Conservation (phyloP, 805 yeast genomes). For the Candida andamanensis region DNA sequence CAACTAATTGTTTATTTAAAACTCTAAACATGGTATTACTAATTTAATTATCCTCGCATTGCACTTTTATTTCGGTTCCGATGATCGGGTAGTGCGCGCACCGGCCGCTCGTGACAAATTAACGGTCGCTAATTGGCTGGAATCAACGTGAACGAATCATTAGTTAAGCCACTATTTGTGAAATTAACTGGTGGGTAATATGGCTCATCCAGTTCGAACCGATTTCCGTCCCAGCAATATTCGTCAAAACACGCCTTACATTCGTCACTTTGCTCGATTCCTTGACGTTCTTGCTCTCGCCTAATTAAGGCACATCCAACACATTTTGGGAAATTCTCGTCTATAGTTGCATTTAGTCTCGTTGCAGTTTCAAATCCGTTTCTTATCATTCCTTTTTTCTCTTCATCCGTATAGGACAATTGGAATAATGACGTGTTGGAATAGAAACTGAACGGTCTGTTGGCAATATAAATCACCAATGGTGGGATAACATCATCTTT, state of each 20-base stretch:
- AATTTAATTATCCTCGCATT: too few species aligned
- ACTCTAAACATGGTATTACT: too few species aligned
- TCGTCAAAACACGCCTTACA: constrained; percentile 31
- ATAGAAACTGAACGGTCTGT: constrained; percentile 28
- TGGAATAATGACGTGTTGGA: constrained; percentile 32
- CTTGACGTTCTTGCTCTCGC: constrained; percentile 37
- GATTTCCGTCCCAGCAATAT: constrained; percentile 39
- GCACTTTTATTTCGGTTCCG: too few species aligned
- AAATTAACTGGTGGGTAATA: constrained; percentile 23
- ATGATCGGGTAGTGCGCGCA: too few species aligned
- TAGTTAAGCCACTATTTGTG: constrained; percentile 25
- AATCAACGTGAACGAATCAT: constrained; percentile 12
- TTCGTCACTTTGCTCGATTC: constrained; percentile 29
- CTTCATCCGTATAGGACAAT: constrained; percentile 28
- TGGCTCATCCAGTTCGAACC: constrained; percentile 7
- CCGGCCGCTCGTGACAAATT: too few species aligned
- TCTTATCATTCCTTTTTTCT: constrained; percentile 31
- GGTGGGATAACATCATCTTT: constrained; percentile 36
- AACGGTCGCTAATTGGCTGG: too few species aligned
- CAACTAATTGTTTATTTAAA: too few species aligned
- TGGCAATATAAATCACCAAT: constrained; percentile 34
- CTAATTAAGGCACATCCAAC: constrained; percentile 38
- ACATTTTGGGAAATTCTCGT: constrained; percentile 32
- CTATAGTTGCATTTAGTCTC: constrained; percentile 31
- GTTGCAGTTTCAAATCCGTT: constrained; percentile 35